phyloP scores from a whole-genome alignment of 352 stramenopile genomes.

The Aphanomyces stellatus region DNA sequence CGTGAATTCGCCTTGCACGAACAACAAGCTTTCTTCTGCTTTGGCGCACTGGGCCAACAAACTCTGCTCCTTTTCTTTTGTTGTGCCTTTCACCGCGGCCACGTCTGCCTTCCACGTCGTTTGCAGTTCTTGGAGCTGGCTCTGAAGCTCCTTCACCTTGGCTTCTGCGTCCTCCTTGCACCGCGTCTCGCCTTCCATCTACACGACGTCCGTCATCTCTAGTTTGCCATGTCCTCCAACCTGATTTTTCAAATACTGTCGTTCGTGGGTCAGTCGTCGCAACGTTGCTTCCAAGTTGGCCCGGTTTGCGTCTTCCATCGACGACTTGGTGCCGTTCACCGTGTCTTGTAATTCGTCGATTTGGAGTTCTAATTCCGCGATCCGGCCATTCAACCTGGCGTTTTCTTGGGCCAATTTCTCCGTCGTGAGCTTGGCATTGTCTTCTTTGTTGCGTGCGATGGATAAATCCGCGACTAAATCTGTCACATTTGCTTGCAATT shows the following conservation, averaged over 20 bases:
- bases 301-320: conserved; percentile 62
- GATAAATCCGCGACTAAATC: conserved; percentile 66
- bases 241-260: conserved; percentile 75
- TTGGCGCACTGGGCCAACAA: not conserved
- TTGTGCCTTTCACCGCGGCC: not conserved
- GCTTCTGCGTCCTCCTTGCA: conserved; percentile 35
- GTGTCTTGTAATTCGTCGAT: conserved; percentile 55
- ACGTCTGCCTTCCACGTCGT: not conserved
- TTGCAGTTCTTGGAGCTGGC: not conserved
- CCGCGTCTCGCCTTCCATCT: conserved; percentile 16
- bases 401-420: conserved; percentile 73
- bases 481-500: conserved; percentile 62
- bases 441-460: conserved; percentile 54
- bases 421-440: conserved; percentile 50
- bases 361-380: conserved; percentile 51
- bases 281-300: conserved; percentile 74
- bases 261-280: conserved; percentile 63
- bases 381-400: conserved; percentile 44
- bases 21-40: not conserved
- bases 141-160: conserved; percentile 33
- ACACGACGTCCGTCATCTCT: not conserved
- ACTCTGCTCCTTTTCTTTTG: not conserved
- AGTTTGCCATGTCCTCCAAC: conserved; percentile 31
- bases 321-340: conserved; percentile 48
- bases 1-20: conserved; percentile 1